Conservation (phyloP, 176 grass and related monocot genomes). For the Cenchrus fungigraminus region DNA sequence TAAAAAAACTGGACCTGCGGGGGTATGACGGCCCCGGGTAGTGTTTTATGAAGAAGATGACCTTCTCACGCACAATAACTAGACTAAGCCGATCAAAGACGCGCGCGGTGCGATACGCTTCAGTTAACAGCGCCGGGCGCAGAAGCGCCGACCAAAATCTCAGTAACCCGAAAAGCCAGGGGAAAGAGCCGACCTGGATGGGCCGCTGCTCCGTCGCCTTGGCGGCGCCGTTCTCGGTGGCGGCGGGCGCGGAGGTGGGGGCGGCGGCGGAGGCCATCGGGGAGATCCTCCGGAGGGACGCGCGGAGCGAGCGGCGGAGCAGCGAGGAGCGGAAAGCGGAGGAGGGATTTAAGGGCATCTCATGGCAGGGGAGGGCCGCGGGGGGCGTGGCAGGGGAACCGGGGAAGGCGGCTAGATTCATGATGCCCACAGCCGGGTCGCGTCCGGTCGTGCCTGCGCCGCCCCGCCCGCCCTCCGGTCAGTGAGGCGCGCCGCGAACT, state of each 20-base stretch:
- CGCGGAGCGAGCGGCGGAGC: slow-evolving; percentile 49
- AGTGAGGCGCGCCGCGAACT: neutral
- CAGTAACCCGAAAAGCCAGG: neutral
- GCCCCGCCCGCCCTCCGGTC: neutral
- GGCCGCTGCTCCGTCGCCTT: slow-evolving; percentile 42
- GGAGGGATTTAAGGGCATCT: slow-evolving; percentile 56
- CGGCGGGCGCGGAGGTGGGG: slow-evolving; percentile 35
- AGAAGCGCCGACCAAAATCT: neutral
- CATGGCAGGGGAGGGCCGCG: slow-evolving; percentile 20
- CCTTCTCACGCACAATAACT: neutral
- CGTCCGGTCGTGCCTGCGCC: slow-evolving; percentile 14
- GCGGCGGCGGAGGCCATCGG: slow-evolving; percentile 42
- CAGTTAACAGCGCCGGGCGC: neutral
- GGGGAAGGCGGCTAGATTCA: slow-evolving; percentile 51
- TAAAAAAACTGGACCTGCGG: too few species aligned
- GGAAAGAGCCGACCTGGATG: slow-evolving; percentile 43
- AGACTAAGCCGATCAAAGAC: neutral
- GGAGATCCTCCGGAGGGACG: slow-evolving; percentile 39
- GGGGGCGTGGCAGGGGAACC: slow-evolving; percentile 14
- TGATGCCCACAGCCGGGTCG: neutral
- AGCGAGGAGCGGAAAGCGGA: slow-evolving; percentile 11
- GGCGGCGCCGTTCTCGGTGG: slow-evolving; percentile 34
- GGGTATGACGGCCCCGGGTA: too few species aligned
- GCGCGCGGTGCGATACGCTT: neutral
- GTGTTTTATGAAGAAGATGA: too few species aligned